Evolutionary conservation across 1,284 basidiomycete species (phyloP), one percentile per base, ranked within the genome.

Genomic region (Meira nashicola): DNA sequence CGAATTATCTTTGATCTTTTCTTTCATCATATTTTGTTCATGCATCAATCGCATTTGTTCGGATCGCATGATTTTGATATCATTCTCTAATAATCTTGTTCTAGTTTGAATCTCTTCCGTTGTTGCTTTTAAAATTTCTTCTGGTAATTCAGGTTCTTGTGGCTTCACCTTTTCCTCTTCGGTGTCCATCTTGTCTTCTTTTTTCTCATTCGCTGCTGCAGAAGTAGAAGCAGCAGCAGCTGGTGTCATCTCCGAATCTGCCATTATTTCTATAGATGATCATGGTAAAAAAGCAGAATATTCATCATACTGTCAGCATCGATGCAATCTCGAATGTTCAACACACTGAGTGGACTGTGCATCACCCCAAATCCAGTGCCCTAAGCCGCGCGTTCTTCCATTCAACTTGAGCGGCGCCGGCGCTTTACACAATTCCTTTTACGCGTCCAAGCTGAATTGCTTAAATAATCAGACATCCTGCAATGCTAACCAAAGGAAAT

Each of bases 1-100:
- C 55, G 88, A 87, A 70, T 97, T 99, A 79, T 98, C 94, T 62
- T 91, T 86, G 79, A 99, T 95, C 84, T 94, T 95, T 83, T 96
- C 93, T 78, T 90, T 88, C 92, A 98, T 97, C 67, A 89, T 88
- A 69, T 83, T 88, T 79, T 94, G 89, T 79, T 98, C 95, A 78
- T 98, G 94, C 73, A 89, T 87, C 60, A 99, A 81, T 58, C 94
- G 85, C 69, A 91, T 82, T 39, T 89, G 90, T 82, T 98, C 94
- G 66, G 71, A 74, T n/a, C 70, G 66, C 72, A 78, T 71, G 39
- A 78, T 67, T 52, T 74, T 74, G 59, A 78, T 67, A 49, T 78
- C 76, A 57, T 78, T 78, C 48, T 77, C 76, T 17, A 78, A 67
- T 52, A 78, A 61, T 23, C 75, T 65, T 12, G 73, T 77, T 39